Base-by-base conservation (phyloP, 106 monocot species). In the Amphibolis antarctica region DNA sequence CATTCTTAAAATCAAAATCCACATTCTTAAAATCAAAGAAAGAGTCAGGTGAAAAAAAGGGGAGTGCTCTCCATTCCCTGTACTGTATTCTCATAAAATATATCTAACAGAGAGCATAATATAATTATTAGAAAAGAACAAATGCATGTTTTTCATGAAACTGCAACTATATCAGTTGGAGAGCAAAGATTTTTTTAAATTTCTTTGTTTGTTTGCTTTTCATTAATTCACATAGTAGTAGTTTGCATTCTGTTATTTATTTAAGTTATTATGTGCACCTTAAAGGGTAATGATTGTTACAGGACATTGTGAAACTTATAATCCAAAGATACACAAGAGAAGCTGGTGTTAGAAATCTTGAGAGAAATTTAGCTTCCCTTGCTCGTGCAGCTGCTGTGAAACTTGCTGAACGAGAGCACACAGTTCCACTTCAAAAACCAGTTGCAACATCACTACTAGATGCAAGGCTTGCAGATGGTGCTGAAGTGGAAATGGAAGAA, bases 401-500 rank as follows among this genome's bases (percentile, higher is more conserved):
- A 71, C 72, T 99, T 60, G 91, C 83, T 9, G 98, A 91, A 63
- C 82, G 79, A 79, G 79, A 79, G 36, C 60, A 61, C 46, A 29
- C 71, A 49, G 45, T 89, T 57, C 85, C 74, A 50, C 71, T 83
- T 68, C 55, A 71, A 71, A 89, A 79, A 77, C 84, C 77, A n/a
- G 69, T 84, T 10, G 76, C 83, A 69, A 68, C 86, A 36, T 81
- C 89, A 9, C 44, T 89, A 10, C 58, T 96, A 18, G 89, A 86
- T 23, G 72, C 86, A 20, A 72, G 86, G 23, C 84, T 99, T 36
- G 74, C 85, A 69, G 90, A 87, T 75, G 71, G 70, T 42, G 79
- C 89, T 17, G 98, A 91, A 69, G 85, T 91, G 52, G 98, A 99
- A 73, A 99, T 99, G 91, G 98, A 99, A 60, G 91, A 85, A 55